These are phyloP conservation scores for Hypocreales sp. DNA, from an alignment of 2,329 filamentous ascomycete species.

Conservation along the genomic window DNA sequence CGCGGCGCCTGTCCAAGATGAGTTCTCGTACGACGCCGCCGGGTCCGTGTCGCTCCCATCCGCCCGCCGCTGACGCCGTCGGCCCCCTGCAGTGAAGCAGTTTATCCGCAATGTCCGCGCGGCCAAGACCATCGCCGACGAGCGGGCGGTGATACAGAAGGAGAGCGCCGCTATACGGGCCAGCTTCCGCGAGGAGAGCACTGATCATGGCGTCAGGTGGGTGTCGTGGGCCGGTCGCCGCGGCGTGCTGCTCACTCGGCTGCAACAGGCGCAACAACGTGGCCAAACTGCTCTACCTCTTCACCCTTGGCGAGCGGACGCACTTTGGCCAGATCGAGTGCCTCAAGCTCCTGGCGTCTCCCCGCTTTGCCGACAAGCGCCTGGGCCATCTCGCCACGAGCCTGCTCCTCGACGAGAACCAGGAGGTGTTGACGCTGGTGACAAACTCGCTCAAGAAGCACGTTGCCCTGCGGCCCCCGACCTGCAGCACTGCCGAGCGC, in stretches of 20 bases:
- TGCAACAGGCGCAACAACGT: constrained; percentile 82
- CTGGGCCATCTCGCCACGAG: constrained; percentile 93
- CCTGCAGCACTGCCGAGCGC: neutral
- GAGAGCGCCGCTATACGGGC: constrained; percentile 95
- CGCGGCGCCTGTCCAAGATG: no score
- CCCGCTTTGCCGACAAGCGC: constrained; percentile 94
- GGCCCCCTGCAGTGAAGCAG: constrained; percentile 98
- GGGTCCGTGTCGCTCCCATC: no score
- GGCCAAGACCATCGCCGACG: constrained; percentile 96
- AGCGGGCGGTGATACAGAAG: constrained; percentile 95
- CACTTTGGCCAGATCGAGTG: constrained; percentile 99
- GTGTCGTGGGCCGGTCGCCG: constrained; percentile 7
- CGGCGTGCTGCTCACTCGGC: neutral
- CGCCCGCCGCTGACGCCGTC: no score
- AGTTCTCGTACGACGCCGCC: constrained; percentile 20
- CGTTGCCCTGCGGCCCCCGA: constrained; percentile 9
- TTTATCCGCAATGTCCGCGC: constrained; percentile 99
- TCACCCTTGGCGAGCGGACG: constrained; percentile 90
- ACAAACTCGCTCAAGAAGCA: constrained; percentile 98
- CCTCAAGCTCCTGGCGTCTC: constrained; percentile 88
- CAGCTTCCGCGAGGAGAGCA: constrained; percentile 93
- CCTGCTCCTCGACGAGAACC: constrained; percentile 91
- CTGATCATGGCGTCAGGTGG: constrained; percentile 80
- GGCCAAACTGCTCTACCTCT: constrained; percentile 93
- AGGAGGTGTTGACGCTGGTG: constrained; percentile 91